Evolutionary conservation across 352 stramenopile species (phyloP), one percentile per base, ranked within the genome.

Genomic region (Phytophthora rubi): DNA sequence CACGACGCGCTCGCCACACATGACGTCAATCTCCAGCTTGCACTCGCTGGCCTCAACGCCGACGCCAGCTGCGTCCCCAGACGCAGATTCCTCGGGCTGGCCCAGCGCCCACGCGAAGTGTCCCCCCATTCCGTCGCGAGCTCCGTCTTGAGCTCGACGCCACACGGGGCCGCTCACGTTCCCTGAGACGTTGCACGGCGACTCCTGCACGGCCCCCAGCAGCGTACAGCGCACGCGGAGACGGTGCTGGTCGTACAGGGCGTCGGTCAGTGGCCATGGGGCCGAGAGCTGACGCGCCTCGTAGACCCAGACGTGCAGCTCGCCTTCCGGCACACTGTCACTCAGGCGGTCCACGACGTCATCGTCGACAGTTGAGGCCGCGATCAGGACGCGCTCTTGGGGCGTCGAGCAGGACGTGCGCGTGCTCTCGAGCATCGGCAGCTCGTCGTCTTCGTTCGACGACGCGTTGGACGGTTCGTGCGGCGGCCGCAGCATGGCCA

Each of bases 251-350:
- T 82, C 70, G 65, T 85, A 88, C 67, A 84, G 73, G n/a, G 69
- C 57, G 53, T 81, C 67, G 39, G 81, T 81, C 26, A 88, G 57
- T 12, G 78, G 68, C 51, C 80, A 77, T 28, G 80, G 67, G n/a
- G 61, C 35, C 18, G 53, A 53, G 8, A 91, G 71, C 2, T 79
- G 75, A 3, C 76, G 70, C 23, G 81, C 81, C 57, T 87, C 71
- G 53, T 83, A 88, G 6, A 89, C 75, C 71, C 80, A 85, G 13
- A 89, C 65, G 45, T 85, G 77, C 45, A 91, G 62, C 44, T 79
- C 71, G 12, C 73, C 73, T 63, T 75, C 69, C 4, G 59, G 68
- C 28, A 76, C 62, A 9, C 37, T 68, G 32, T 79, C 71, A 47
- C 72, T 76, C 21, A 73, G 33, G n/a, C 62, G 63, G 47, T 69